These are phyloP conservation scores for Ceratocystis variospora DNA, from an alignment of 2,329 filamentous ascomycete genomes.

Conservation along the genomic window DNA sequence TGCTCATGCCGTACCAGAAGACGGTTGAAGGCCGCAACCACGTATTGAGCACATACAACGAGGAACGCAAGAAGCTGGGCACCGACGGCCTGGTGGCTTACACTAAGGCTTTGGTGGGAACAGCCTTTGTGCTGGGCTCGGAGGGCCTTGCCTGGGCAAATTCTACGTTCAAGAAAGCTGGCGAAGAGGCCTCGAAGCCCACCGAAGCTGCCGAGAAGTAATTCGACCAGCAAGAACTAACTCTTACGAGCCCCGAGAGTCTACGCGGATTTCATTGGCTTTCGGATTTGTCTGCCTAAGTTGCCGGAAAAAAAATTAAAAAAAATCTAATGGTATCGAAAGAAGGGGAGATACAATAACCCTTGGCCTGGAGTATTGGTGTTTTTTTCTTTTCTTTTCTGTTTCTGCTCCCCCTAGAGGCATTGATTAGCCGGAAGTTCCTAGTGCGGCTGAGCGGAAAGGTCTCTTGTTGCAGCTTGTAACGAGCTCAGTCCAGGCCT, in stretches of 20 bases:
- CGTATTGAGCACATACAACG: constrained; percentile 41
- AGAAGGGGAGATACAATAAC: neutral
- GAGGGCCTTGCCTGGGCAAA: constrained; percentile 51
- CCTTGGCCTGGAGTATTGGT: constrained; percentile 9
- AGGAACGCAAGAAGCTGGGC: constrained; percentile 49
- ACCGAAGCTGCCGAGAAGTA: neutral
- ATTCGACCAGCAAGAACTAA: neutral
- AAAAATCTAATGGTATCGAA: neutral
- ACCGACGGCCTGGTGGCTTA: constrained; percentile 51
- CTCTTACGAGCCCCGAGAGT: no score
- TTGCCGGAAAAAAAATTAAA: neutral
- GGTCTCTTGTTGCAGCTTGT: neutral
- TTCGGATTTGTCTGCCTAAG: neutral
- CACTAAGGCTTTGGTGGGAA: constrained; percentile 56
- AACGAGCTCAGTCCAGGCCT: neutral
- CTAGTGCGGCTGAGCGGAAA: neutral
- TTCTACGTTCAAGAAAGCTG: constrained; percentile 49
- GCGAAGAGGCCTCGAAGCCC: constrained; percentile 29
- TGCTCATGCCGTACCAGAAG: constrained; percentile 50
- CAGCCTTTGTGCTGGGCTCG: constrained; percentile 50
- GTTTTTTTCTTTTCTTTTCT: constrained; percentile 15
- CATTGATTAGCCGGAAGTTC: neutral
- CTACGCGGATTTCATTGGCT: no score
- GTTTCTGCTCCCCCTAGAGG: constrained; percentile 13
- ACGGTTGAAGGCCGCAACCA: constrained; percentile 49